Evolutionary conservation across 2,329 filamentous ascomycete species (phyloP).

Genomic region (Aureobasidium leucospermi): DNA sequence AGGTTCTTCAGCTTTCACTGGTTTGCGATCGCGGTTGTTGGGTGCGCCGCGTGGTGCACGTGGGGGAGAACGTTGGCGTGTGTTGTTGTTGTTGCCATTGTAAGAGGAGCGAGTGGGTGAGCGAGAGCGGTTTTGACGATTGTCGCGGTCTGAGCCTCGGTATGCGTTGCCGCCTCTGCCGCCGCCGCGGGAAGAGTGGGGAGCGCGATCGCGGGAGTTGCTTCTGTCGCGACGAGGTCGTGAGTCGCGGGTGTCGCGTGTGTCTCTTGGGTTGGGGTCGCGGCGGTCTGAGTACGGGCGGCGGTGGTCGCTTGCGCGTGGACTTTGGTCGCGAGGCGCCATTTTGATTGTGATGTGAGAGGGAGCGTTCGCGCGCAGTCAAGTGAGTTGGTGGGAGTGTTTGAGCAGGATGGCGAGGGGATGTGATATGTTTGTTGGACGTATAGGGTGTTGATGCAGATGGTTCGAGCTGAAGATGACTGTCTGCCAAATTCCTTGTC

Average conservation of each 20-base stretch:
- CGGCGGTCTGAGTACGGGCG: neutral
- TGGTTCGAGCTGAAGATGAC: neutral
- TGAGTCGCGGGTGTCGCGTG: neutral
- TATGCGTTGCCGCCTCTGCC: neutral
- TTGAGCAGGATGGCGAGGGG: neutral
- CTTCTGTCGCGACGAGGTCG: conserved; percentile 8
- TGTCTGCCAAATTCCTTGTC: neutral
- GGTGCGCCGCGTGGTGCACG: neutral
- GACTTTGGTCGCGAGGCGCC: conserved; percentile 8
- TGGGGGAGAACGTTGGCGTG: neutral
- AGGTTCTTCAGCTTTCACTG: conserved; percentile 19
- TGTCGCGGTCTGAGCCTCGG: neutral
- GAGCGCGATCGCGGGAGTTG: conserved; percentile 3
- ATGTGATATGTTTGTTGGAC: neutral
- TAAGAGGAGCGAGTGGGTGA: neutral
- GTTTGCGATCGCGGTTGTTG: neutral
- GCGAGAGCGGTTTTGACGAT: neutral
- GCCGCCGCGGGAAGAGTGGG: neutral
- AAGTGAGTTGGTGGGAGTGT: neutral
- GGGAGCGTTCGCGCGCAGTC: neutral
- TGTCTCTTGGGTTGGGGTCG: neutral
- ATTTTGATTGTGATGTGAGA: neutral
- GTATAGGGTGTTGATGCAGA: neutral
- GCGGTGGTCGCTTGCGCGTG: neutral
- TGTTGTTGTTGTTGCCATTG: neutral